These are phyloP conservation scores for Lizonia empirigonia DNA, from an alignment of 2,329 filamentous ascomycete genomes.

Conservation along the genomic window DNA sequence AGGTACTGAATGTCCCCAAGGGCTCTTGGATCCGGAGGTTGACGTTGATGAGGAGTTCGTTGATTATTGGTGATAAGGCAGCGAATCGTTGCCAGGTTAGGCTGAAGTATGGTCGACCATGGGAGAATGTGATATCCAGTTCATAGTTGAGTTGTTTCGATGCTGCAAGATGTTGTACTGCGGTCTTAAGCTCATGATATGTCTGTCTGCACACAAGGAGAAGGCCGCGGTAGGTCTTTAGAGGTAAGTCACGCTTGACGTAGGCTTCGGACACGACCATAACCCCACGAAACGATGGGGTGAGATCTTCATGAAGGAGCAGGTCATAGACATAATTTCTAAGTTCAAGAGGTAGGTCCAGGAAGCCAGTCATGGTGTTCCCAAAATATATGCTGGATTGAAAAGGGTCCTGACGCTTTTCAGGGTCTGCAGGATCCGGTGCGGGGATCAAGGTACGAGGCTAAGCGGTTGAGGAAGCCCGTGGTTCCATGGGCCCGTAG, in stretches of 20 bases:
- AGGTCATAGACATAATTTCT: slow-evolving; percentile 38
- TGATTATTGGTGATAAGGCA: slow-evolving; percentile 36
- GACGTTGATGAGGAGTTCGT: slow-evolving; percentile 37
- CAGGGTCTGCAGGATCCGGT: slow-evolving; percentile 20
- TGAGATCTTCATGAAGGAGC: slow-evolving; percentile 29
- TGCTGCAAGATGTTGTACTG: slow-evolving; percentile 35
- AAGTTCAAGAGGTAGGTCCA: slow-evolving; percentile 38
- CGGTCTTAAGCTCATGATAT: slow-evolving; percentile 34
- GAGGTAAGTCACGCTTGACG: slow-evolving; percentile 36
- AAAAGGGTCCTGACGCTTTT: slow-evolving; percentile 15
- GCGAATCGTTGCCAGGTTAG: slow-evolving; percentile 38
- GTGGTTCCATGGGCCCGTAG: slow-evolving; percentile 9
- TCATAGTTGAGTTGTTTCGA: slow-evolving; percentile 35
- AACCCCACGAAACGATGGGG: slow-evolving; percentile 33
- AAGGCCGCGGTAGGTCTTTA: slow-evolving; percentile 37
- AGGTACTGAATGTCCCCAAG: slow-evolving; percentile 24
- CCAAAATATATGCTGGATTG: slow-evolving; percentile 12
- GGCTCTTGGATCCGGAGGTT: slow-evolving; percentile 39
- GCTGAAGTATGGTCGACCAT: slow-evolving; percentile 43
- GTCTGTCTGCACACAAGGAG: slow-evolving; percentile 32
- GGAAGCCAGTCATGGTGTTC: slow-evolving; percentile 35
- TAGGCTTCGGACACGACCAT: slow-evolving; percentile 38
- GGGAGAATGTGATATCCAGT: slow-evolving; percentile 37
- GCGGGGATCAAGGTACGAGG: slow-evolving; percentile 17
- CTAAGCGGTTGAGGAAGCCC: slow-evolving; percentile 3